Evolutionary conservation across 768 basidiomycete genomes (phyloP), one percentile per base, ranked within the genome.

Genomic region (Panellus pusillus): DNA sequence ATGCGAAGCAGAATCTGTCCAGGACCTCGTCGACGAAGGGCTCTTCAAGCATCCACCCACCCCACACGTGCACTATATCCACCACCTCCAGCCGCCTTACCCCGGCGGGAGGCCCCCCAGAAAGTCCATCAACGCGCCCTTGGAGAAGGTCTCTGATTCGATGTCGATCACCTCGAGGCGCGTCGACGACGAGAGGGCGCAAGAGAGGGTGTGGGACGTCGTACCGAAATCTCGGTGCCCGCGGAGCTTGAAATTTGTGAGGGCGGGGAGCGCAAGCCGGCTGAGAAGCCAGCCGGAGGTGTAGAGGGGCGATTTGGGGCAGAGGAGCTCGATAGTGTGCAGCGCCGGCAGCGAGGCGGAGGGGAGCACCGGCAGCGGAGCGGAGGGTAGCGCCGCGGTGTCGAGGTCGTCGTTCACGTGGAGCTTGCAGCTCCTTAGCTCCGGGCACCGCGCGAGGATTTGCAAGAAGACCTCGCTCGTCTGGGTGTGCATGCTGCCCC

Each of bases 41-140:
- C n/a, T 7, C 38, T 15, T 40, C 38, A 6, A 8, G 11, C 42
- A 15, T 40, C 7, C 9, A n/a, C 15, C 11, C 17, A 18, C 9
- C 9, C 44, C 17, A 41, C 12, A 3, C 15, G 9, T 45, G 28
- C 0, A 31, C 15, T 35, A 14, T 24, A 14, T 46, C 20, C 15
- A 36, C 20, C 12, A 57, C 37, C 13, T 19, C 18, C 9, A 57
- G 46, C n/a, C n/a, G n/a, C n/a, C n/a, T n/a, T n/a, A n/a, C n/a
- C n/a, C n/a, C n/a, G n/a, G n/a, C n/a, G n/a, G 50, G 6, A 57
- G 50, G 18, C 28, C 42, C 18, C 46, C 40, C 4, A 57, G 50
- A 39, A 51, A 15, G 11, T 32, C 36, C 17, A 44, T 12, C 15
- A 57, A 19, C 4, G 46, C 19, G 1, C 39, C 1, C 29, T 57